phyloP scores from a whole-genome alignment of 805 yeast genomes.

The Myxozyma udenii region DNA sequence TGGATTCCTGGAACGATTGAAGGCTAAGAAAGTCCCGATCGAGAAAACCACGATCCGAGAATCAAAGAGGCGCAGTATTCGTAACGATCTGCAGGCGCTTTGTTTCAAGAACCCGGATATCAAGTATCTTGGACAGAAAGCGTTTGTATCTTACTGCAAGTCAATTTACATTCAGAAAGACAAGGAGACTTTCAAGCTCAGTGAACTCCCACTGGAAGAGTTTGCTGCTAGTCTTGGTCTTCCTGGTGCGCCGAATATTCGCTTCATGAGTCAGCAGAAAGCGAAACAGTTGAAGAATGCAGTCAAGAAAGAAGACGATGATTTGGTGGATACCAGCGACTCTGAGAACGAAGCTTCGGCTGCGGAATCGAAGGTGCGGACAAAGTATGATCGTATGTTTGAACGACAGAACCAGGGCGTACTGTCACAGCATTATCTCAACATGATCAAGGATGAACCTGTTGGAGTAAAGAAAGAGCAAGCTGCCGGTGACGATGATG shows the following conservation, averaged over 20 bases:
- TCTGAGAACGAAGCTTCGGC: slow-evolving; percentile 32
- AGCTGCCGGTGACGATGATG: slow-evolving; percentile 52
- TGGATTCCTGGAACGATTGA: slow-evolving; percentile 64
- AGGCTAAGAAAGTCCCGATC: slow-evolving; percentile 62
- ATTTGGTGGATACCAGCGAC: slow-evolving; percentile 54
- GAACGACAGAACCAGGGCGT: slow-evolving; percentile 92
- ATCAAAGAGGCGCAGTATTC: slow-evolving; percentile 66
- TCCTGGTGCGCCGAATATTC: slow-evolving; percentile 94
- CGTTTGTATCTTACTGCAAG: slow-evolving; percentile 85
- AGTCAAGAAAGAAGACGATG: slow-evolving; percentile 53
- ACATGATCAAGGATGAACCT: slow-evolving; percentile 53
- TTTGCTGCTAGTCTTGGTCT: slow-evolving; percentile 86
- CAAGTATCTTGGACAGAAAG: slow-evolving; percentile 92
- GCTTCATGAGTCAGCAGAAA: slow-evolving; percentile 54
- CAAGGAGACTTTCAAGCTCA: slow-evolving; percentile 77
- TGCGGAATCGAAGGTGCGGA: slow-evolving; percentile 54
- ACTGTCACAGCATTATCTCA: slow-evolving; percentile 80
- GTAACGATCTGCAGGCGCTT: slow-evolving; percentile 79
- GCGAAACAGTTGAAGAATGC: slow-evolving; percentile 75
- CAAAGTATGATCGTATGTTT: slow-evolving; percentile 93
- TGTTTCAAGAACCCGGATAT: slow-evolving; percentile 89
- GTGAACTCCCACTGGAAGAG: slow-evolving; percentile 72
- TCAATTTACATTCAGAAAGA: slow-evolving; percentile 84
- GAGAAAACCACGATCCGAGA: slow-evolving; percentile 71
- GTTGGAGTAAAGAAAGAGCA: neutral